Conservation (phyloP, 106 monocot genomes). For the Iris macrosiphon region DNA sequence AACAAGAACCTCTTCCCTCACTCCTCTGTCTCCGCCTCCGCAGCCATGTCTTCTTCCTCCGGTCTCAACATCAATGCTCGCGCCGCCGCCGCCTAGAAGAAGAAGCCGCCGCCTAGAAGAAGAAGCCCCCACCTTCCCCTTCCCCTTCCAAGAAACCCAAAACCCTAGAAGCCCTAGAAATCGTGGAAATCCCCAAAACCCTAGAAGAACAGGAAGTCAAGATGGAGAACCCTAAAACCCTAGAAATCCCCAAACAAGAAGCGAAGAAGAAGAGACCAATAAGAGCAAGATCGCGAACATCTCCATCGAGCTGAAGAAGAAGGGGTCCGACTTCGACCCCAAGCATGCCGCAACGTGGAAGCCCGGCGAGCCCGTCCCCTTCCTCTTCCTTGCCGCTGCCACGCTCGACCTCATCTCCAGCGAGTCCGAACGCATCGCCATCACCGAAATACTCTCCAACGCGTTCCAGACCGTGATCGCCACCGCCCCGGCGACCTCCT, state of each 20-base stretch:
- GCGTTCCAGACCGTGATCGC: slow-evolving; percentile 85
- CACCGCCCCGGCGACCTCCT: slow-evolving; percentile 74
- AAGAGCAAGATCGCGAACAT: too few relatives aligned
- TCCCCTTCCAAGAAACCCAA: too few relatives aligned
- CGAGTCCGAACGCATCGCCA: slow-evolving; percentile 71
- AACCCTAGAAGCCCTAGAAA: slow-evolving; percentile 6
- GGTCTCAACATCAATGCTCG: slow-evolving; percentile 76
- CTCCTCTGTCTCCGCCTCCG: neutral
- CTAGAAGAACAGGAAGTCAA: too few relatives aligned
- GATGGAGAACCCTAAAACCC: slow-evolving; percentile 42
- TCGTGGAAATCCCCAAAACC: too few relatives aligned
- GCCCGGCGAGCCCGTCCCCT: slow-evolving; percentile 72
- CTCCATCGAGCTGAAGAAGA: slow-evolving; percentile 54
- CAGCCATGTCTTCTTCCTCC: slow-evolving; percentile 27
- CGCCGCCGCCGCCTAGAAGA: slow-evolving; percentile 55
- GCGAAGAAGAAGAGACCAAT: slow-evolving; percentile 8
- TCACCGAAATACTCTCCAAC: slow-evolving; percentile 83
- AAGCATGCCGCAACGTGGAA: slow-evolving; percentile 62
- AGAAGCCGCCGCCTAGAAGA: neutral
- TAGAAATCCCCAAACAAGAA: neutral
- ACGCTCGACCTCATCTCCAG: slow-evolving; percentile 74
- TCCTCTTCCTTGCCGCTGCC: slow-evolving; percentile 71
- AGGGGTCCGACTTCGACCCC: slow-evolving; percentile 57
- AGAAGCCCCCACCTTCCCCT: neutral
- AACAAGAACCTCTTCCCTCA: neutral